These are phyloP conservation scores for Dictyophora rubrovolvata DNA, from an alignment of 768 basidiomycete genomes.

Conservation along the genomic window DNA sequence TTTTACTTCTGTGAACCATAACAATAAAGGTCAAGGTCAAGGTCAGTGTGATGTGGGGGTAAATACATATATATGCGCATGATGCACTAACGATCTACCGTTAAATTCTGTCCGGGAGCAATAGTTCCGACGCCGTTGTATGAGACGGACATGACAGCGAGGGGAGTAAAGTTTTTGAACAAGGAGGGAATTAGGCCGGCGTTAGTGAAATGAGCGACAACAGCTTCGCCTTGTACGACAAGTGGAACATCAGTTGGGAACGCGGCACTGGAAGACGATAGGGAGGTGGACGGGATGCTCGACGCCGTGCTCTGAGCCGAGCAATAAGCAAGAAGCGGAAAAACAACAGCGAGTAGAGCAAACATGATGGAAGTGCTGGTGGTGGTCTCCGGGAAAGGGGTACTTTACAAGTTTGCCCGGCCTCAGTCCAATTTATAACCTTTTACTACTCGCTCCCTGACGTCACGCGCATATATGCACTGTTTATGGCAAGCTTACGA, in stretches of 20 bases:
- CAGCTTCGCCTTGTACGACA: slow-evolving; percentile 26
- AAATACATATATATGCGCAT: neutral
- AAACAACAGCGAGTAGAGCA: neutral
- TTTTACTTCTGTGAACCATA: slow-evolving; percentile 37
- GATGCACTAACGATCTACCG: slow-evolving; percentile 41
- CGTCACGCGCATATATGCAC: neutral
- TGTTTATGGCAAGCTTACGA: neutral
- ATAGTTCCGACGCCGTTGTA: slow-evolving; percentile 42
- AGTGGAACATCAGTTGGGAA: neutral
- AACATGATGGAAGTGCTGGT: neutral
- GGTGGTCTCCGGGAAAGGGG: neutral
- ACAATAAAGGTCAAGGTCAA: too few relatives aligned
- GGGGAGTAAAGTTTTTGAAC: slow-evolving; percentile 49
- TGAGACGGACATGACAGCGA: slow-evolving; percentile 42
- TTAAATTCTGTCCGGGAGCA: slow-evolving; percentile 48
- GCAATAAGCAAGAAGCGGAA: neutral
- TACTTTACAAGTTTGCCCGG: neutral
- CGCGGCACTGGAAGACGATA: neutral
- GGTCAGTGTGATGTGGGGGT: neutral
- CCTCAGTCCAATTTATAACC: neutral
- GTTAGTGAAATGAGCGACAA: slow-evolving; percentile 59
- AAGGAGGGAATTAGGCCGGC: slow-evolving; percentile 53
- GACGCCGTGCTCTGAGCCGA: neutral
- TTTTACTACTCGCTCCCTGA: neutral
- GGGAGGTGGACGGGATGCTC: neutral